These are phyloP conservation scores for Epichloe scottii DNA, from an alignment of 2,329 filamentous ascomycete genomes.

Conservation along the genomic window DNA sequence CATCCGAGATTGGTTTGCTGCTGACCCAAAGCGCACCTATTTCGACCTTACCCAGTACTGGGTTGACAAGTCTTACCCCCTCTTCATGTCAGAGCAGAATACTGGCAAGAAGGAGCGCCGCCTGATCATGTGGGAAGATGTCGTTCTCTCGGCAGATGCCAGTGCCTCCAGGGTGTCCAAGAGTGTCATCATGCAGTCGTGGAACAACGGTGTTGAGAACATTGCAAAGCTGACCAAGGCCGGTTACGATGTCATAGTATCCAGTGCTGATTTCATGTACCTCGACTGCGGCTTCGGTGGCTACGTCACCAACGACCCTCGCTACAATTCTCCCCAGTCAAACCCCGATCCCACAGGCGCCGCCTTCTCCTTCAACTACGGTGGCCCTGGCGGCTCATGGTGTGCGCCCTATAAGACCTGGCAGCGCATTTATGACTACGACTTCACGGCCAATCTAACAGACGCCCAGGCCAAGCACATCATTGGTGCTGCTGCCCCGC, in stretches of 20 bases:
- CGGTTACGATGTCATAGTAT: conserved; percentile 44
- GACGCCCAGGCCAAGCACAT: conserved; percentile 32
- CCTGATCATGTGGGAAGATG: conserved; percentile 46
- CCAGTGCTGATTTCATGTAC: conserved; percentile 41
- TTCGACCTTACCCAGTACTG: conserved; percentile 41
- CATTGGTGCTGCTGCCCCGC: conserved; percentile 36
- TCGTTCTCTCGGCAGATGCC: conserved; percentile 28
- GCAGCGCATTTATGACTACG: conserved; percentile 47
- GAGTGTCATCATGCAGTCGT: conserved; percentile 39
- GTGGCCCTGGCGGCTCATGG: conserved; percentile 41
- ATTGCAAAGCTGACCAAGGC: conserved; percentile 35
- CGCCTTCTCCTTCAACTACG: conserved; percentile 39
- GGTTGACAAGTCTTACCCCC: conserved; percentile 37
- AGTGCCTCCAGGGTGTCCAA: conserved; percentile 34
- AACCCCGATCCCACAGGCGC: conserved; percentile 31
- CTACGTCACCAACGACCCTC: conserved; percentile 40
- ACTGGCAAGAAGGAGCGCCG: conserved; percentile 28
- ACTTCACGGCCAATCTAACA: conserved; percentile 38
- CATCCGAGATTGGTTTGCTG: conserved; percentile 35
- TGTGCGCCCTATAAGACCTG: conserved; percentile 47
- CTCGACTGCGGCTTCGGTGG: conserved; percentile 44
- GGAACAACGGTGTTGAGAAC: conserved; percentile 40
- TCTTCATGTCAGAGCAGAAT: conserved; percentile 24
- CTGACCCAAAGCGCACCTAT: conserved; percentile 29
- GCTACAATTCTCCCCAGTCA: conserved; percentile 36